Percentiles rank a stretch among this genome's conserved stretches.
Conservation (phyloP, 1,284 basidiomycete genomes). For the Naganishia albida region DNA sequence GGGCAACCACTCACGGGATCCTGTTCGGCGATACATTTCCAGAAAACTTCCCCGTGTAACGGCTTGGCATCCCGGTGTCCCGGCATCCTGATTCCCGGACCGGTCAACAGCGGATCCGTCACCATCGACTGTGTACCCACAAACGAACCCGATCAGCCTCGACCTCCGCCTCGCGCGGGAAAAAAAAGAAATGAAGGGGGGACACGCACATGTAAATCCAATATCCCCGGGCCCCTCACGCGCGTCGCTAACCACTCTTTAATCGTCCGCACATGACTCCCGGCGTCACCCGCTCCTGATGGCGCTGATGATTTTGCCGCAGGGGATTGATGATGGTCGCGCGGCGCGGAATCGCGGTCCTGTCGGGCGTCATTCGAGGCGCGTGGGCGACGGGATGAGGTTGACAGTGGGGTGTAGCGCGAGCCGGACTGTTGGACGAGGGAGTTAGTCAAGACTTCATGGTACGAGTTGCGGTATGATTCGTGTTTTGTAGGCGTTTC, state of each 20-base stretch:
- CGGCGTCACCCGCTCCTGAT: conserved; percentile 16
- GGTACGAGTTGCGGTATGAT: too few species aligned
- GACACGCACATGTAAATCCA: conserved; percentile 49
- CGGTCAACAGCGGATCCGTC: conserved; percentile 46
- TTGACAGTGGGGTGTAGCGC: conserved; percentile 6
- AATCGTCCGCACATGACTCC: conserved; percentile 44
- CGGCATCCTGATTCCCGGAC: conserved; percentile 47
- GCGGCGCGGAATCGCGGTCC: too few species aligned
- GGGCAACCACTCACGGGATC: conserved; percentile 38
- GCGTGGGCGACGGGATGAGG: conserved; percentile 10
- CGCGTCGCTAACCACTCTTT: conserved; percentile 48
- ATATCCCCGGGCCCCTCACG: conserved; percentile 42
- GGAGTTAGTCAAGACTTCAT: too few species aligned
- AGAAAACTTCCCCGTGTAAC: conserved; percentile 47
- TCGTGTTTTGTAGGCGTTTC: too few species aligned
- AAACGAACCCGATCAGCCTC: background rate
- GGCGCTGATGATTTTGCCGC: background rate
- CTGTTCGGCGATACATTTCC: conserved; percentile 44
- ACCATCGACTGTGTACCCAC: conserved; percentile 46
- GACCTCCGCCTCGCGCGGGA: background rate
- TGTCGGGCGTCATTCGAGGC: background rate
- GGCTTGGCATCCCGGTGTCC: conserved; percentile 46
- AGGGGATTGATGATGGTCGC: too few species aligned
- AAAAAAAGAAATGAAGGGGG: background rate
- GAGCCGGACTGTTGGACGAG: conserved; percentile 6